Evolutionary conservation across 345 rosid species (phyloP), one percentile per base, ranked within the genome.

Genomic region (rapeseed (Brassica napus)): DNA sequence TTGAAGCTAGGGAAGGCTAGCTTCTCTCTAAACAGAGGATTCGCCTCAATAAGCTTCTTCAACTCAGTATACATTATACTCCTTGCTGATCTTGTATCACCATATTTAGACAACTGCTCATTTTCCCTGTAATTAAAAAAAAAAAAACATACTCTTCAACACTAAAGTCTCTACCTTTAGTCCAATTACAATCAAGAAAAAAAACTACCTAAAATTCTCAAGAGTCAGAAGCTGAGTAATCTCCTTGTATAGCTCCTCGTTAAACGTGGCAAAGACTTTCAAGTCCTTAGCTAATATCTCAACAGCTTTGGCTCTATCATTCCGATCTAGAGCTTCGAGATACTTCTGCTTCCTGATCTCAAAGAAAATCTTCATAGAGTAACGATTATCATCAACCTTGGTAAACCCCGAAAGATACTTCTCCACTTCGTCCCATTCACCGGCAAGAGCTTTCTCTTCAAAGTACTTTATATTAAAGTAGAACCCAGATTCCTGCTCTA

Each of bases 381-480:
- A 85, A 4, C 97, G 86, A 73, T 94, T 94, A 77, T 94, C 98
- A 72, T 94, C 98, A 10, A 94, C 97, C 82, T 91, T 94, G 0
- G 98, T 94, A 69, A 89, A 94, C 6, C 98, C 98, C 7, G 91
- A 89, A 8, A 94, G 83, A 83, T 94, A 91, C 30, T 87, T 86
- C 84, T 94, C 98, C 8, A 94, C 94, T 85, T 94, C 98, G 37
- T 94, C 98, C 98, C 98, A 94, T 65, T 94, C 97, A 31, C 98
- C 98, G 21, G 88, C 88, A 71, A 82, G 90, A 76, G 93, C 97
- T 80, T 87, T 86, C 84, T 91, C 97, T 83, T 94, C 98, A 61
- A 94, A 94, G 80, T 91, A 86, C 79, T 88, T 90, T 84, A 88
- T 87, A 71, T 94, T 94, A 83, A 94, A 94, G 86, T 79, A 94